Percentiles rank a stretch among this genome's conserved stretches.
Evolutionary conservation across 2,329 filamentous ascomycete species (phyloP).

Genomic region (Aspergillus sp.): DNA sequence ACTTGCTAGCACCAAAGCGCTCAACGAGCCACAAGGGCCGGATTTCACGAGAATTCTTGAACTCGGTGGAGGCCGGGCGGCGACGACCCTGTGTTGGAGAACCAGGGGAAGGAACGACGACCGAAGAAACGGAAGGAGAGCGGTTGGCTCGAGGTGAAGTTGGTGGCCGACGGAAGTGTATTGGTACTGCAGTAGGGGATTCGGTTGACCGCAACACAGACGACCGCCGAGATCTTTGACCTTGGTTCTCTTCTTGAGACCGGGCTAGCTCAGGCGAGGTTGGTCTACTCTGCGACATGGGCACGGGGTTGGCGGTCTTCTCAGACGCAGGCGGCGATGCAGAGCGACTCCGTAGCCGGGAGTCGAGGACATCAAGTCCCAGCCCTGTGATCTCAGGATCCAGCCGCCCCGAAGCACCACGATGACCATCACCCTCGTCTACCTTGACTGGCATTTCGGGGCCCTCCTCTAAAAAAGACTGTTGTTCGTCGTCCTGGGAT

Average conservation of each 20-base stretch:
- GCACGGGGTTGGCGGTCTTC: conserved; percentile 29
- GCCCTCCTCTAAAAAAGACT: conserved; percentile 67
- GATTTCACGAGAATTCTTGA: conserved; percentile 64
- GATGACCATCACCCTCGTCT: conserved; percentile 38
- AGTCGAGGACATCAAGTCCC: conserved; percentile 24
- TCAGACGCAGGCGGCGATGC: conserved; percentile 33
- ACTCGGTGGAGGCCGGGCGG: conserved; percentile 54
- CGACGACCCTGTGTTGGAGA: conserved; percentile 48
- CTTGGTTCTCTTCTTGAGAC: conserved; percentile 17
- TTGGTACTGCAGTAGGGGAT: conserved; percentile 58
- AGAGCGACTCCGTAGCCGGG: conserved; percentile 39
- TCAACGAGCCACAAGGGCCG: conserved; percentile 83
- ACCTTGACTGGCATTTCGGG: conserved; percentile 58
- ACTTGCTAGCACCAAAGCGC: conserved; percentile 52
- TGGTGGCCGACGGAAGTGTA: conserved; percentile 57
- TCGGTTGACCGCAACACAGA: conserved; percentile 33
- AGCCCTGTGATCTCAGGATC: conserved; percentile 23
- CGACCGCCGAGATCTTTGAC: conserved; percentile 27
- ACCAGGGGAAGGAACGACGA: conserved; percentile 38
- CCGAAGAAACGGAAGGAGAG: conserved; percentile 43
- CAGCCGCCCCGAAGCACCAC: conserved; percentile 50
- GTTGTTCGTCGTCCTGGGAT: conserved; percentile 40
- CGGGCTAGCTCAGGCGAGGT: conserved; percentile 31
- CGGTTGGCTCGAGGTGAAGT: conserved; percentile 47
- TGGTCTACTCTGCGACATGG: conserved; percentile 38